Base-by-base conservation (phyloP, 2,329 filamentous ascomycete genomes). In the Aspergillus novoparasiticus region DNA sequence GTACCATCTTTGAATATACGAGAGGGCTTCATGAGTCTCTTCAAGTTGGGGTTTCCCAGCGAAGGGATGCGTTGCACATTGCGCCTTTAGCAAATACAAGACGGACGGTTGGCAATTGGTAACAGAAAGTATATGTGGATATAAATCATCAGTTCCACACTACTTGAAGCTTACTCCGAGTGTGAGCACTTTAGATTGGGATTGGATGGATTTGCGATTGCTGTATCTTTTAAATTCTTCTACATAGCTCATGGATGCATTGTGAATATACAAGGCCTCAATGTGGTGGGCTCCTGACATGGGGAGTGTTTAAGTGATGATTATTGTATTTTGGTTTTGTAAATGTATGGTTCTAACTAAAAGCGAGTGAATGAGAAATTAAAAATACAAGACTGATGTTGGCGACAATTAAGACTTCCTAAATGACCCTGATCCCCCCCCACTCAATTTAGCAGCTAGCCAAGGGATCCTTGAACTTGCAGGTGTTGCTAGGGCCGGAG, bases 401-500 rank as follows among this genome's bases (percentile, higher is more conserved):
- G 9, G 9, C 16, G 4, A 32, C 19, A 34, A 19, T 9, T 32
- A 51, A 10, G 12, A 51, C 16, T 9, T 19, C 11, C 4, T n/a
- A n/a, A 28, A 19, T 8, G 4, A 14, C 16, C 16, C 8, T n/a
- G 9, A 21, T 32, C 1, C 2, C 11, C 19, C 19, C 3, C 14
- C 14, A 32, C 4, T 9, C 11, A 8, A 51, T 23, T 21, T 59
- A 59, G 23, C 57, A 59, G 16, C 9, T 45, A 19, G 14, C 0
- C 10, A 59, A 9, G 36, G 58, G 58, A 8, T 26, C 19, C 21
- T 32, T 53, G 26, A 51, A 53, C 46, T 59, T 41, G 46, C 58
- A 59, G 14, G n/a, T 30, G 26, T 41, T 59, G 46, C 58, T 59
- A 45, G 58, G 3, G 2, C 58, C 58, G 3, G 58, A 59, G 12